Evolutionary conservation across 2,329 filamentous ascomycete species (phyloP).

Genomic region (Phyllosticta capitalensis): DNA sequence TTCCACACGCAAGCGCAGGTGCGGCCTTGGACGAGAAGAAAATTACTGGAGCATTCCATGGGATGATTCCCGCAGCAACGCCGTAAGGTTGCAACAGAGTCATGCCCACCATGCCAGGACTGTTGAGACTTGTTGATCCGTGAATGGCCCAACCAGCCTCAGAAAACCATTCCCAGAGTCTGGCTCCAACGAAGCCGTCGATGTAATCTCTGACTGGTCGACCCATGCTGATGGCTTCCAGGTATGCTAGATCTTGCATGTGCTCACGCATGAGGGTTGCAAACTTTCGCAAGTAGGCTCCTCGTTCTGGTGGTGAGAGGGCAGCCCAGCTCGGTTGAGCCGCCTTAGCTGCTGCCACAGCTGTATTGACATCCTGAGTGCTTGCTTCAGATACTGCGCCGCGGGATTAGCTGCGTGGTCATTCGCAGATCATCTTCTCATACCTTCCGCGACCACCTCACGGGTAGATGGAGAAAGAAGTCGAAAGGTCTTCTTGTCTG

Average conservation of each 20-base stretch:
- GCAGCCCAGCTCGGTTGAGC: slow-evolving; percentile 25
- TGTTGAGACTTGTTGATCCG: slow-evolving; percentile 21
- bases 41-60: slow-evolving; percentile 33
- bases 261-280: slow-evolving; percentile 21
- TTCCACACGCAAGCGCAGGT: slow-evolving; percentile 42
- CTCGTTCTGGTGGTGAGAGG: slow-evolving; percentile 28
- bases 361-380: slow-evolving; percentile 17
- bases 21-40: slow-evolving; percentile 29
- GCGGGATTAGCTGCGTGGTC: neutral
- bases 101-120: slow-evolving; percentile 33
- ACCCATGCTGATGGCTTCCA: slow-evolving; percentile 12
- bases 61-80: slow-evolving; percentile 33
- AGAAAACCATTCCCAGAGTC: slow-evolving; percentile 27
- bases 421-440: neutral
- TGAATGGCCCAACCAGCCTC: slow-evolving; percentile 26
- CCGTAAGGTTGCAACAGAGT: slow-evolving; percentile 33
- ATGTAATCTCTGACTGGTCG: slow-evolving; percentile 22
- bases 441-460: slow-evolving; percentile 20
- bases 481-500: slow-evolving; percentile 20
- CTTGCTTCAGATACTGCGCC: slow-evolving; percentile 13
- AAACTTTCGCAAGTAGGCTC: slow-evolving; percentile 35
- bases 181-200: slow-evolving; percentile 28
- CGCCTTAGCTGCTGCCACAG: slow-evolving; percentile 19
- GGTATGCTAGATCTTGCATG: slow-evolving; percentile 7
- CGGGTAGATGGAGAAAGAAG: slow-evolving; percentile 22